Evolutionary conservation across 2,329 filamentous ascomycete species (phyloP).

Genomic region (Aspergillus persii): DNA sequence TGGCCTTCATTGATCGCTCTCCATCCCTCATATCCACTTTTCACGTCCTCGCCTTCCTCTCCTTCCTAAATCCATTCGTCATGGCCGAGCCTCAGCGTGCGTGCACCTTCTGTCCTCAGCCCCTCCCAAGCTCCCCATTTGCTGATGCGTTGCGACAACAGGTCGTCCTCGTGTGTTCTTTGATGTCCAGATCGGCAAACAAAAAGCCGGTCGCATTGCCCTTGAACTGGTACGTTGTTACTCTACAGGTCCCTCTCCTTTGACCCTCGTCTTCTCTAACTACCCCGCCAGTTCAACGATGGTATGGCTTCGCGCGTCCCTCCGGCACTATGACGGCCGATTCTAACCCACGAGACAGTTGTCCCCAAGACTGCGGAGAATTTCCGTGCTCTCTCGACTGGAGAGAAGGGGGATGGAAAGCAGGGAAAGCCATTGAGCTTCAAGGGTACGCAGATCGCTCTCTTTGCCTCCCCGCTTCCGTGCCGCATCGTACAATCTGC

Average conservation of each 20-base stretch:
- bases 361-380: conserved; percentile 96
- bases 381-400: conserved; percentile 91
- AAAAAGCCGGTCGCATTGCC: conserved; percentile 71
- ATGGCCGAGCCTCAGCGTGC: conserved; percentile 41
- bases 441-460: conserved; percentile 57
- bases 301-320: conserved; percentile 28
- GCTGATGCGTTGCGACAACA: conserved; percentile 23
- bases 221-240: conserved; percentile 71
- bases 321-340: neutral
- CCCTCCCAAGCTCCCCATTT: conserved; percentile 24
- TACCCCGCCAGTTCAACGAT: conserved; percentile 46
- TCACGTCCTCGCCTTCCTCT: conserved; percentile 1
- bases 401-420: conserved; percentile 84
- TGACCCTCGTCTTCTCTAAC: conserved; percentile 6
- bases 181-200: conserved; percentile 78
- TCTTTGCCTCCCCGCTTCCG: conserved; percentile 3
- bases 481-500: neutral
- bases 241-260: neutral
- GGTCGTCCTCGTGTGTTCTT: conserved; percentile 84
- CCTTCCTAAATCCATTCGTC: conserved; percentile 9
- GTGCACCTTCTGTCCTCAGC: conserved; percentile 12
- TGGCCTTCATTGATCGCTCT: conserved; percentile 1
- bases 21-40: conserved; percentile 4
- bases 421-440: conserved; percentile 83
- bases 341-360: conserved; percentile 56